Evolutionary conservation across 345 rosid species (phyloP).

Genomic region (Pugionium cornutum): DNA sequence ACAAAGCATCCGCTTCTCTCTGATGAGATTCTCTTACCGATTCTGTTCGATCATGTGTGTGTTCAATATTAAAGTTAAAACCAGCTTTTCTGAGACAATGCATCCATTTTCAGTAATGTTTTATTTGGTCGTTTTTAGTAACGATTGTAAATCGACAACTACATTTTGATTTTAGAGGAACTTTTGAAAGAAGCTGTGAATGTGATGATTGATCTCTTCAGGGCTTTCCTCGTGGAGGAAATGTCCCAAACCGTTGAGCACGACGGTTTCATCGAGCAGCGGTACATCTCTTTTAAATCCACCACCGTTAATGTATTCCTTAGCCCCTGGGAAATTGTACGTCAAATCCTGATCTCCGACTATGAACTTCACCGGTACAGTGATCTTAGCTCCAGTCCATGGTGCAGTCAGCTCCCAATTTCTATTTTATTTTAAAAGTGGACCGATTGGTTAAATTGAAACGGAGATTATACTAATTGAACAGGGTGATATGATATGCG

Average conservation of each 20-base stretch:
- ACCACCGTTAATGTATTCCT: conserved; percentile 56
- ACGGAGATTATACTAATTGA: background rate
- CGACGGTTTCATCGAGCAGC: conserved; percentile 63
- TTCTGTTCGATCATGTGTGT: background rate
- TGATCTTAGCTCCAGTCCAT: conserved; percentile 57
- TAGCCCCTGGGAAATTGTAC: conserved; percentile 53
- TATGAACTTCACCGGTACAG: conserved; percentile 69
- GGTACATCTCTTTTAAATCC: conserved; percentile 67
- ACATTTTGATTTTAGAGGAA: conserved; percentile 1
- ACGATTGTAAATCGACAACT: too few relatives aligned
- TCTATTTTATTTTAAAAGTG: too few relatives aligned
- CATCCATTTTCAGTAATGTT: too few relatives aligned
- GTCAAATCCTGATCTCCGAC: conserved; percentile 73
- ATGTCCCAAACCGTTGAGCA: conserved; percentile 71
- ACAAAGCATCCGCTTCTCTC: conserved; percentile 26
- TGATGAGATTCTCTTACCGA: conserved; percentile 8
- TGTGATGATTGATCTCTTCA: conserved; percentile 61
- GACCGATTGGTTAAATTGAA: background rate
- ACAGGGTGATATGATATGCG: conserved; percentile 11
- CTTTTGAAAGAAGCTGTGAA: conserved; percentile 52
- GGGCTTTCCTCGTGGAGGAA: conserved; percentile 71
- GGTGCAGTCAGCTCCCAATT: conserved; percentile 77
- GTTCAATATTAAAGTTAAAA: too few relatives aligned
- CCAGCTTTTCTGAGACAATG: too few relatives aligned
- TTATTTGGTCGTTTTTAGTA: too few relatives aligned